Percentiles rank a stretch among this genome's conserved stretches.
These are phyloP conservation scores for Dactylellina leptospora DNA, from an alignment of 2,329 filamentous ascomycete species.

Conservation along the genomic window DNA sequence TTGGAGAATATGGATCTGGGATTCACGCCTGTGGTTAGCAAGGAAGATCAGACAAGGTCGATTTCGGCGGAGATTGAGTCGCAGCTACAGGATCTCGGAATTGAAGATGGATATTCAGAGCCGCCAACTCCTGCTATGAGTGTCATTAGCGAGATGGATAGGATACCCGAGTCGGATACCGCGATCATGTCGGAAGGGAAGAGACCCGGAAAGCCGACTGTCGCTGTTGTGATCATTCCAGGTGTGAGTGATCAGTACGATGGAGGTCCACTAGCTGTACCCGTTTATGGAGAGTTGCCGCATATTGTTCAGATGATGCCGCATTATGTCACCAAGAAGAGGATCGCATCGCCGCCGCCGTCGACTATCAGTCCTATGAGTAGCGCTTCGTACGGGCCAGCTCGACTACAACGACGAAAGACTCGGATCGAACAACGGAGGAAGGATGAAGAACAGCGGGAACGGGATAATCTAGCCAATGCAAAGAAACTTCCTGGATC, in stretches of 20 bases:
- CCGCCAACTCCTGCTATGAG: slow-evolving; percentile 49
- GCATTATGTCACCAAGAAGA: slow-evolving; percentile 46
- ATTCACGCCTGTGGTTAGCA: slow-evolving; percentile 14
- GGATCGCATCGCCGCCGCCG: slow-evolving; percentile 46
- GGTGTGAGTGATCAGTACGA: slow-evolving; percentile 47
- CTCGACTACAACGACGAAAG: slow-evolving; percentile 30
- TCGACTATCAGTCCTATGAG: slow-evolving; percentile 52
- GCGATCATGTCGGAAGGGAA: slow-evolving; percentile 35
- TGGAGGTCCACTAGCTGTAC: slow-evolving; percentile 38
- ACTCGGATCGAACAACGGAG: slow-evolving; percentile 43
- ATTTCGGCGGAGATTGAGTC: slow-evolving; percentile 48
- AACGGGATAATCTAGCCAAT: too few relatives aligned
- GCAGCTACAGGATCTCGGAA: slow-evolving; percentile 39
- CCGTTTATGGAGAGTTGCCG: slow-evolving; percentile 47
- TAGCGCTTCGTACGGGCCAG: slow-evolving; percentile 50
- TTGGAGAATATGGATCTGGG: slow-evolving; percentile 17
- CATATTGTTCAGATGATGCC: slow-evolving; percentile 52
- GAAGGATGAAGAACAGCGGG: slow-evolving; percentile 33
- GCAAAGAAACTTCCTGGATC: slow-evolving; percentile 19
- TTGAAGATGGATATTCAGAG: slow-evolving; percentile 49
- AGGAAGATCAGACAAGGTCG: slow-evolving; percentile 14
- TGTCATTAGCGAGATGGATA: slow-evolving; percentile 39
- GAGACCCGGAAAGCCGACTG: slow-evolving; percentile 48
- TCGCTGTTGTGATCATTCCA: slow-evolving; percentile 47
- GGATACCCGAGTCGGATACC: slow-evolving; percentile 43